phyloP scores from a whole-genome alignment of 306 rosid species.

The Lablab purpureus region DNA sequence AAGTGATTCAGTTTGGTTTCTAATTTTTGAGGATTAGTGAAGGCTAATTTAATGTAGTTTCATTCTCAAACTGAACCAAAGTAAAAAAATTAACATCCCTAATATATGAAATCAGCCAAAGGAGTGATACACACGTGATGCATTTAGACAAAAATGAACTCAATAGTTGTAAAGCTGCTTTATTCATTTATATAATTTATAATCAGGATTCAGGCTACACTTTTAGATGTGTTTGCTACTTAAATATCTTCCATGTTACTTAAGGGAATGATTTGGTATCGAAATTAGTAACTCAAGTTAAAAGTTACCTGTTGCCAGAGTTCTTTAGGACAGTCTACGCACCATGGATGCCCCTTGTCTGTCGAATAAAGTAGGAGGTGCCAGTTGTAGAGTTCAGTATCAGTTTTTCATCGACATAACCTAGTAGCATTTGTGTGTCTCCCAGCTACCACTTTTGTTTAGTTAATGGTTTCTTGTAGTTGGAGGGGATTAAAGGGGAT shows the following conservation, averaged over 20 bases:
- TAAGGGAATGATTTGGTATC: slow-evolving; percentile 4
- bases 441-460: background rate
- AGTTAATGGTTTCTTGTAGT: slow-evolving; percentile 4
- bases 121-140: background rate
- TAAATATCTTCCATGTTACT: slow-evolving; percentile 22
- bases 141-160: slow-evolving; percentile 1
- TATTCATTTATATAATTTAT: background rate
- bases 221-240: slow-evolving; percentile 35
- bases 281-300: slow-evolving; percentile 24
- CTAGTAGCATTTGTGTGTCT: background rate
- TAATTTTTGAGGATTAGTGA: slow-evolving; percentile 20
- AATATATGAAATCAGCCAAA: background rate
- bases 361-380: background rate
- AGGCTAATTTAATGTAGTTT: slow-evolving; percentile 17
- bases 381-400: background rate
- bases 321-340: slow-evolving; percentile 3
- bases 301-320: background rate
- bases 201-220: slow-evolving; percentile 23
- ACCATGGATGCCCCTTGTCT: slow-evolving; percentile 3
- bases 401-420: background rate
- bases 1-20: slow-evolving; percentile 17
- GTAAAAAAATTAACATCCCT: background rate
- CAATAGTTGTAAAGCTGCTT: slow-evolving; percentile 13
- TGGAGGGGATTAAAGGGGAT: slow-evolving; percentile 8
- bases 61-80: slow-evolving; percentile 11